Conservation (phyloP, 2,329 filamentous ascomycete genomes). For the Pseudogymnoascus sp. region DNA sequence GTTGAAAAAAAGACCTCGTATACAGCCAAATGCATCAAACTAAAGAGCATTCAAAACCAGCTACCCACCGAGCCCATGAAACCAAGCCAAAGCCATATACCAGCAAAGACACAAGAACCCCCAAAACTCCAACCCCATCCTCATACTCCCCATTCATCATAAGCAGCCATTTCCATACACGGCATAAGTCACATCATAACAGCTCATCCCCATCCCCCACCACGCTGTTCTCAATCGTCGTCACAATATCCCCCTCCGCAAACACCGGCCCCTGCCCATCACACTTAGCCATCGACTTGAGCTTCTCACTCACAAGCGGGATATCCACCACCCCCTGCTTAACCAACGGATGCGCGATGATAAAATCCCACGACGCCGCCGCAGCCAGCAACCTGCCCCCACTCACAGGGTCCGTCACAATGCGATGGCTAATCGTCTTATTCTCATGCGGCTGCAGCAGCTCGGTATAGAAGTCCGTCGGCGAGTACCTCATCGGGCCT, state of each 20-base stretch:
- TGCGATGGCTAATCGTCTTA: conserved; percentile 59
- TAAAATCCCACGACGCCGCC: conserved; percentile 81
- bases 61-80: neutral
- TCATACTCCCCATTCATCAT: neutral
- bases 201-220: conserved; percentile 72
- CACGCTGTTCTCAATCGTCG: conserved; percentile 71
- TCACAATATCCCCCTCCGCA: conserved; percentile 62
- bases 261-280: conserved; percentile 87
- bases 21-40: conserved; percentile 3
- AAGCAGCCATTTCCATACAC: neutral
- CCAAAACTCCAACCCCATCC: neutral
- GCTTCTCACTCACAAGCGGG: conserved; percentile 65
- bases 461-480: conserved; percentile 62
- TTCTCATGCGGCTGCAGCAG: conserved; percentile 53
- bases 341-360: conserved; percentile 72
- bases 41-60: neutral
- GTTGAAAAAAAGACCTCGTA: neutral
- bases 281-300: conserved; percentile 69
- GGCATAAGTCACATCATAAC: conserved; percentile 36
- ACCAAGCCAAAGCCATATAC: neutral
- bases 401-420: conserved; percentile 52
- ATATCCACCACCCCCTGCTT: conserved; percentile 73
- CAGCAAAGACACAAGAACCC: neutral
- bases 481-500: conserved; percentile 63
- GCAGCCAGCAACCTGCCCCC: conserved; percentile 66